Evolutionary conservation across 2,329 filamentous ascomycete genomes (phyloP), one percentile per base, ranked within the genome.

Genomic region (Aureobasidium sp.): DNA sequence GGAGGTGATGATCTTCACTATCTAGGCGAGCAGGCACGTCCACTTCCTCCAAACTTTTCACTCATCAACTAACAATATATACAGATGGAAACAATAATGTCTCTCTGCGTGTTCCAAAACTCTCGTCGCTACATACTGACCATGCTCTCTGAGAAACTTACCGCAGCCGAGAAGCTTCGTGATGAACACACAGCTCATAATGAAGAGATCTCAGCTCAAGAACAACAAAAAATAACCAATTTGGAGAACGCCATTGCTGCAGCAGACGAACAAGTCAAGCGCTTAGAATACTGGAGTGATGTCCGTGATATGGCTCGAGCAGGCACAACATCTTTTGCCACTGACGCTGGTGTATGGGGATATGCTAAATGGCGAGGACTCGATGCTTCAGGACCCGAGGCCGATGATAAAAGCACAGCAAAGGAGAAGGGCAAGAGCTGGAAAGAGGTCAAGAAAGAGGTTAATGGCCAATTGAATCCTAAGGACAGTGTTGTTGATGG

Each of bases 201-300:
- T 32, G 62, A 66, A n/a, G 73, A 77, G 48, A 77, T 80, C 60
- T 75, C 80, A 39, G 74, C 78, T 9, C 74, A 76, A 36, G 77
- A 79, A 65, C 73, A 77, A 62, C 77, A 79, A 63, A 79, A 84
- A 61, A 84, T 86, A 57, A 79, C 87, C 48, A 86, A 90, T 66
- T 80, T 97, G n/a, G 81, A 85, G 37, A 86, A 83, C 29, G 90
- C 92, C 1, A 81, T 91, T 13, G 81, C 86, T 65, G 87, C 89
- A 52, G 91, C 90, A 1, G 88, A 93, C 66, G 85, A 87, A 68
- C 89, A 96, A 70, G 87, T 96, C 55, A 86, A 86, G 63, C 87
- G 83, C 64, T 78, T 96, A 7, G 90, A 95, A 56, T 95, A 92
- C 71, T 96, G 93, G 87, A 92, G 88, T 70, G 90, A 96, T 71